Percentiles rank a stretch among this genome's conserved stretches.
phyloP scores from a whole-genome alignment of 129 eudicot genomes.

The Flaveria sonorensis region DNA sequence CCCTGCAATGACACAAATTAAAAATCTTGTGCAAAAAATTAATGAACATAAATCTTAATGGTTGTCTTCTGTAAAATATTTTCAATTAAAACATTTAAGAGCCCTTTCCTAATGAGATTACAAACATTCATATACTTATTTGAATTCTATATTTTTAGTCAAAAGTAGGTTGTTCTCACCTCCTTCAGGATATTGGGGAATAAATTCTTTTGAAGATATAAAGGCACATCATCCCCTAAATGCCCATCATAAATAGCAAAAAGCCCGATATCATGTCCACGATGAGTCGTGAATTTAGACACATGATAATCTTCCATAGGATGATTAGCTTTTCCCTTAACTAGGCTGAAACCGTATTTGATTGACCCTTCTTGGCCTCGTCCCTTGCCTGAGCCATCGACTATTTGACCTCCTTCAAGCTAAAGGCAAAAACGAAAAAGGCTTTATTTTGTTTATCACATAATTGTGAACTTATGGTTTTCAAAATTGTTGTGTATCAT shows the following conservation, averaged over 20 bases:
- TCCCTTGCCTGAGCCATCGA: constrained; percentile 70
- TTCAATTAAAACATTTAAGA: background rate
- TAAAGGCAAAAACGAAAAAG: constrained; percentile 24
- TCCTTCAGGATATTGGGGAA: constrained; percentile 72
- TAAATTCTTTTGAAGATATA: constrained; percentile 77
- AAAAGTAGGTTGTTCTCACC: constrained; percentile 43
- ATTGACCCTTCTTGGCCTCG: constrained; percentile 60
- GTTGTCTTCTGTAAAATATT: background rate
- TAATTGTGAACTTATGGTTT: background rate
- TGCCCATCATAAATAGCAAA: constrained; percentile 91
- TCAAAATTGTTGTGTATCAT: background rate
- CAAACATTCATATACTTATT: background rate
- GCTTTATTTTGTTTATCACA: background rate
- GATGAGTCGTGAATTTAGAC: constrained; percentile 56
- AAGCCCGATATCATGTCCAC: constrained; percentile 73
- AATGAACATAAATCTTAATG: background rate
- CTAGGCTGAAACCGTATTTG: constrained; percentile 64
- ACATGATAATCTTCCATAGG: constrained; percentile 95
- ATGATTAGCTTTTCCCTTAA: constrained; percentile 87
- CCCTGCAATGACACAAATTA: constrained; percentile 43
- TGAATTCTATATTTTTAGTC: background rate
- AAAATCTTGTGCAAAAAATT: constrained; percentile 17
- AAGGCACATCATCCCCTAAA: constrained; percentile 76
- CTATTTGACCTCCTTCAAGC: constrained; percentile 54
- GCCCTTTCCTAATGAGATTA: constrained; percentile 8